Evolutionary conservation across 2,329 filamentous ascomycete species (phyloP).

Genomic region (Clarireedia paspali): DNA sequence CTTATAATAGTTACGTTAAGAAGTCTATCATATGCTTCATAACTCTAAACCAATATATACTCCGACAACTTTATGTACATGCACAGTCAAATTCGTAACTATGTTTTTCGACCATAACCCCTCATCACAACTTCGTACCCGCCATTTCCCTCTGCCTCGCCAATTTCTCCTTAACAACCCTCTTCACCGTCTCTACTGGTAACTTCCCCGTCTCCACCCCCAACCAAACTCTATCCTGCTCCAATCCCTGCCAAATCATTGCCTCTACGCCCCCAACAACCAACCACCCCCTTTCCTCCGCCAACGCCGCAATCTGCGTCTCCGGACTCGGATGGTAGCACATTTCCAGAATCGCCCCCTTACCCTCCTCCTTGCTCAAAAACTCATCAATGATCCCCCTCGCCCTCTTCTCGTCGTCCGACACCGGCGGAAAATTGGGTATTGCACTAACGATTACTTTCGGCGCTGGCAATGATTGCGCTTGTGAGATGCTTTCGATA

Average conservation of each 20-base stretch:
- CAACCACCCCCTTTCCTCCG: slow-evolving; percentile 17
- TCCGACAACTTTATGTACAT: background rate
- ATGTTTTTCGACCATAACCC: background rate
- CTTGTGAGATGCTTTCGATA: slow-evolving; percentile 54
- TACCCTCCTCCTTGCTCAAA: slow-evolving; percentile 29
- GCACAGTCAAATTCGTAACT: background rate
- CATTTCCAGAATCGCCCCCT: slow-evolving; percentile 26
- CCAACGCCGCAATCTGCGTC: slow-evolving; percentile 20
- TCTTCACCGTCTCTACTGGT: slow-evolving; percentile 52
- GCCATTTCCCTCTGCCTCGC: background rate
- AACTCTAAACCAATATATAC: too few species aligned
- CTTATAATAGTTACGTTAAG: too few species aligned
- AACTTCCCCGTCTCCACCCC: slow-evolving; percentile 52
- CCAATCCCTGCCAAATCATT: slow-evolving; percentile 28
- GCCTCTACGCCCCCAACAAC: slow-evolving; percentile 25
- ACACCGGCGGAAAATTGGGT: slow-evolving; percentile 66
- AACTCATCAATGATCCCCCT: slow-evolving; percentile 35
- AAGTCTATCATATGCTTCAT: too few species aligned
- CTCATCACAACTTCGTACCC: background rate
- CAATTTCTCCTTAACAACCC: slow-evolving; percentile 33
- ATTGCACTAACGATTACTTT: slow-evolving; percentile 67
- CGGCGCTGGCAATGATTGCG: slow-evolving; percentile 46
- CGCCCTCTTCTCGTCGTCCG: slow-evolving; percentile 52
- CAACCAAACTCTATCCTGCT: slow-evolving; percentile 30
- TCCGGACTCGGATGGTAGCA: slow-evolving; percentile 26